phyloP scores from a whole-genome alignment of 768 basidiomycete genomes.

The Asterophora parasitica region DNA sequence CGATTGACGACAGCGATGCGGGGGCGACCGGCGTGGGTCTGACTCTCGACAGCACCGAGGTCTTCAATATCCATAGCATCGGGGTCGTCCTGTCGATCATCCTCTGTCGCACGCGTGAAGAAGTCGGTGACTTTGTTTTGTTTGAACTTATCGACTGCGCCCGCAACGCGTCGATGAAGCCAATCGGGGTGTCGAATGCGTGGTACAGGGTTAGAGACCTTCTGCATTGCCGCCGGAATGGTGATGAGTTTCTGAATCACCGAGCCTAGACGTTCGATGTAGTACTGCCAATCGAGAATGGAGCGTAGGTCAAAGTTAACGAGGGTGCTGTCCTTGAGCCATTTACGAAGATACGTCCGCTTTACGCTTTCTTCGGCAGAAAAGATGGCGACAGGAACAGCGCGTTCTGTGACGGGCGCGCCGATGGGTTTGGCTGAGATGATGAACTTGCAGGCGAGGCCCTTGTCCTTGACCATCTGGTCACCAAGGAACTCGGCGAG shows the following conservation, averaged over 20 bases:
- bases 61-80: conserved; percentile 62
- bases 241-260: conserved; percentile 99
- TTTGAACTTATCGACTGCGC: conserved; percentile 91
- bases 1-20: conserved; percentile 53
- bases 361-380: conserved; percentile 92
- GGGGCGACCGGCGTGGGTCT: conserved; percentile 21
- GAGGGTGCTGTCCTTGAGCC: conserved; percentile 92
- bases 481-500: conserved; percentile 96
- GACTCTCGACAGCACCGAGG: conserved; percentile 25
- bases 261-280: conserved; percentile 94
- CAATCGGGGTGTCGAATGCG: conserved; percentile 96
- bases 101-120: conserved; percentile 49
- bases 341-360: conserved; percentile 85
- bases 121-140: conserved; percentile 98
- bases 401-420: conserved; percentile 94
- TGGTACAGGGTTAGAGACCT: conserved; percentile 93
- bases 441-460: conserved; percentile 97
- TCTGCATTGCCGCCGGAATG: conserved; percentile 98
- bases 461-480: conserved; percentile 99
- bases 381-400: conserved; percentile 96
- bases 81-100: conserved; percentile 26
- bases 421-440: conserved; percentile 92
- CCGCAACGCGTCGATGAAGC: conserved; percentile 87
- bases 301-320: conserved; percentile 86
- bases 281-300: conserved; percentile 97